Evolutionary conservation across 352 stramenopile genomes (phyloP), one percentile per base, ranked within the genome.

Genomic region (Phytophthora melonis): DNA sequence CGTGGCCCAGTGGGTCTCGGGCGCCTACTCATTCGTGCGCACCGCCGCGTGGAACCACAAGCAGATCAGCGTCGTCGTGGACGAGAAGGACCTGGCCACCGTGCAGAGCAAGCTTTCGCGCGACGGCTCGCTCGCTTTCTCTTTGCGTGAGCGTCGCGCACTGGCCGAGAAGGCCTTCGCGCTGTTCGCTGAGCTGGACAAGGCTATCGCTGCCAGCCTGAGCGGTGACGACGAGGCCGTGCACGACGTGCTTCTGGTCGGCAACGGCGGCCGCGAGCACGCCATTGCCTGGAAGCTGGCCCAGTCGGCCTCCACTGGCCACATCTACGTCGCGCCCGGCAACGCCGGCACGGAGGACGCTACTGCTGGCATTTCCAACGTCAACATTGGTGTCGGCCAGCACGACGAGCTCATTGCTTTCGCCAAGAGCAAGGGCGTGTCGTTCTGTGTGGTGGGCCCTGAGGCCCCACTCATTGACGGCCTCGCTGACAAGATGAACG

Each of bases 361-460:
- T 7, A 45, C 73, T 14, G 68, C 66, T 10, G 82, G 83, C 54
- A 82, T 98, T n/a, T 85, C 80, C 34, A 98, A 98, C 66, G 86
- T 97, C 19, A 80, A 78, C 61, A 90, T 97, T 60, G 65, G 69
- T 21, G 82, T 90, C 0, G 64, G 75, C 53, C 71, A 90, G 54
- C 80, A 94, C 74, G 82, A 91, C 27, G 84, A 87, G 59, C 77
- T 97, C 16, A 82, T 97, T 16, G 79, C 80, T 16, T 97, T 97
- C 65, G 87, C 86, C 9, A 77, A 82, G 60, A 85, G 89, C 65
- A 98, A 98, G 78, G 90, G 88, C 30, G 94, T 98, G 16, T 91
- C 97, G 5, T 92, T 99, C 32, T 98, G 99, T 47, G 96, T 99
- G 25, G 96, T 99, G 14, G 98, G 98, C 27, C 98, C 98, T 0